Base-by-base conservation (phyloP, 345 rosid genomes). In the Firmiana major region DNA sequence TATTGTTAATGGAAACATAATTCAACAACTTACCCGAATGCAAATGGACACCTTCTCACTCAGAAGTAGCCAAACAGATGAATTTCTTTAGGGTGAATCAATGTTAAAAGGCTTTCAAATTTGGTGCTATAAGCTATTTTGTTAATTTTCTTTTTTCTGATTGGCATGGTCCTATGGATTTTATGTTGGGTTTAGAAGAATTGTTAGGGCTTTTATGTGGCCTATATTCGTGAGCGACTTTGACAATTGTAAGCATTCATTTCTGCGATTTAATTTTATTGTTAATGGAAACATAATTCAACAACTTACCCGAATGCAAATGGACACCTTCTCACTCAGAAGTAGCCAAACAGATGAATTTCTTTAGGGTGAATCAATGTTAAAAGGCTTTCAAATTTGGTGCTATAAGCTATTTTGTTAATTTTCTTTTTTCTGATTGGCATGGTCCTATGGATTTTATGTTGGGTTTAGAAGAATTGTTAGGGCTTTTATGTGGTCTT, bases 151-250 rank as follows among this genome's bases (percentile, higher is more conserved):
- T 3, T 48, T 9, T 48, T 11, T 12, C 22, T 54, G 4, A 54
- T 2, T 54, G 59, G 26, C 24, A 7, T n/a, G 24, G 4, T 7
- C 11, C 59, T n/a, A n/a, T 54, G 59, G 24, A 3, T 54, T 11
- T 54, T 54, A n/a, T n/a, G 10, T n/a, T n/a, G 10, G 59, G 59
- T 54, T 54, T 54, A n/a, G 59, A 54, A n/a, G n/a, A n/a, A n/a
- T n/a, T n/a, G n/a, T n/a, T n/a, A n/a, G n/a, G n/a, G n/a, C n/a
- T n/a, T n/a, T n/a, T n/a, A n/a, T n/a, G n/a, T 90, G 92, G 84
- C 90, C 57, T 82, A 65, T 73, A 88, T 88, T 46, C 84, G 85
- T 26, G 90, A 88, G 72, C 90, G 86, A 80, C 86, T 90, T 21
- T 88, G 79, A 87, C 70, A 84, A 54, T 48, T 49, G 89, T 84